A percentile compares a stretch with the other conserved stretches of the same genome.
phyloP scores from a whole-genome alignment of 768 basidiomycete genomes.

The Lactarius vividus region DNA sequence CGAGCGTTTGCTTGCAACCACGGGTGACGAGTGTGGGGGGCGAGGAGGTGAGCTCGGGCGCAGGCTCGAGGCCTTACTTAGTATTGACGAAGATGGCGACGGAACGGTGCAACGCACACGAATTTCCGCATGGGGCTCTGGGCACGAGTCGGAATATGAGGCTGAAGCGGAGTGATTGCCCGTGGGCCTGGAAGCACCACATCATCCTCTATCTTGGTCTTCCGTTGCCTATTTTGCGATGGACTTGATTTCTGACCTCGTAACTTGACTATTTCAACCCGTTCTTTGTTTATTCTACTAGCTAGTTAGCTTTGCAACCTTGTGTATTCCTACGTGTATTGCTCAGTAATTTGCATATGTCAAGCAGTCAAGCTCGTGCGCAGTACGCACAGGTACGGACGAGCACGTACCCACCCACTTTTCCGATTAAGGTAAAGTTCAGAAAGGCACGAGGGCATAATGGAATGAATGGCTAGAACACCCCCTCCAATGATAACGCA shows the following conservation, averaged over 20 bases:
- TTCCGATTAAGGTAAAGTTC: neutral
- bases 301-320: neutral
- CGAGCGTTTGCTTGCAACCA: slow-evolving; percentile 67
- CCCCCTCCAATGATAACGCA: no score
- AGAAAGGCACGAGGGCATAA: neutral
- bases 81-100: slow-evolving; percentile 35
- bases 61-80: slow-evolving; percentile 73
- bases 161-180: slow-evolving; percentile 27
- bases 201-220: neutral
- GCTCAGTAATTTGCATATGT: slow-evolving; percentile 1
- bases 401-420: neutral
- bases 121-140: slow-evolving; percentile 17
- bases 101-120: slow-evolving; percentile 3
- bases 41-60: slow-evolving; percentile 75
- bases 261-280: neutral
- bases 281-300: neutral
- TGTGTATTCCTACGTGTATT: slow-evolving; percentile 2
- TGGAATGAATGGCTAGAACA: neutral
- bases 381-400: neutral
- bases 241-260: slow-evolving; percentile 1
- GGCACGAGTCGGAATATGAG: slow-evolving; percentile 32
- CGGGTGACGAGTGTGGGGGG: slow-evolving; percentile 77
- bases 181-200: neutral
- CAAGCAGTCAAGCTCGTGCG: neutral
- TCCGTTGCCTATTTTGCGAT: slow-evolving; percentile 11